Base-by-base conservation (phyloP, 2,329 filamentous ascomycete genomes). In the Emergomyces orientalis region DNA sequence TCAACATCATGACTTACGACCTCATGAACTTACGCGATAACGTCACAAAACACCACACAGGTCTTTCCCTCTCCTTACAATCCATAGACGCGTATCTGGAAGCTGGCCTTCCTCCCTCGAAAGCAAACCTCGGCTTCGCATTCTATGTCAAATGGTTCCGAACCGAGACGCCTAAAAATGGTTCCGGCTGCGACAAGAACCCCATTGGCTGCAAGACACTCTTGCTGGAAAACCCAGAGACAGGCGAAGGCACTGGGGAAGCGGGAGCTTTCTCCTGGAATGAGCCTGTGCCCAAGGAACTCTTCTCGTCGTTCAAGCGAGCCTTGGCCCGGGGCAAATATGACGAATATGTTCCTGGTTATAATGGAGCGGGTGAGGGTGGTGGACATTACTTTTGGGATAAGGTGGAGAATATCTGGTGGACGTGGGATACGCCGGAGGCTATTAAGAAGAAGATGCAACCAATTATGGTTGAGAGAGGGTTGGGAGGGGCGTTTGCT, bases 341-440 rank as follows among this genome's bases (percentile, higher is more conserved):
- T 45, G 88, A 90, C 66, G 72, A 71, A 54, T 85, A 84, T 43
- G 88, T 90, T 66, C 72, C 56, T 45, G 19, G 7, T 19, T 11
- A 59, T 17, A 19, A 19, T 30, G 39, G 41, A 7, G n/a, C 11
- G 13, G 37, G 80, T 1, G 67, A 75, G 1, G 74, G 76, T 1
- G 88, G 88, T 30, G 88, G 87, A 0, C 82, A 86, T 71, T 90
- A 87, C 71, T 90, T 84, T 74, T 88, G 84, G 79, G 88, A 91
- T 69, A 63, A 71, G 0, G 66, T 76, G 5, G 78, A 84, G 66
- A 75, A 81, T 62, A 72, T 87, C 37, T 91, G 88, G 81, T 91
- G 88, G 88, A 86, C 86, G 0, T 91, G 86, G 79, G 89, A 91
- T 65, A 88, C 86, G 0, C 78, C 81, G 0, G 78, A 79, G 9